Percentiles rank a stretch among this genome's conserved stretches.
Evolutionary conservation across 352 stramenopile species (phyloP).

Genomic region (Blastocystis sp.): DNA sequence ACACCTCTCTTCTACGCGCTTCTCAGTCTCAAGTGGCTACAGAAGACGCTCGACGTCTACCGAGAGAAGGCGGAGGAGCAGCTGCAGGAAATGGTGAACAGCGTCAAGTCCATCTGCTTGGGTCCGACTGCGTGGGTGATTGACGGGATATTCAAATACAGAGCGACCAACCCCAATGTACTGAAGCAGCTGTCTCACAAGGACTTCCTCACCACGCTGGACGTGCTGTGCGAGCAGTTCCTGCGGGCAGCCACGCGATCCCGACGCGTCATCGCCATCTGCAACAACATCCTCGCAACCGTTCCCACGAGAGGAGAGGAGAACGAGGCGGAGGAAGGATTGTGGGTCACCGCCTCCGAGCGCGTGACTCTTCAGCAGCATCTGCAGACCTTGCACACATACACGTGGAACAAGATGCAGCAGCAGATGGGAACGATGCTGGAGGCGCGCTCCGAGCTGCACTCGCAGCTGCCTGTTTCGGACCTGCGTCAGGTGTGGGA

Average conservation of each 20-base stretch:
- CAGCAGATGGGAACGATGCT: not conserved
- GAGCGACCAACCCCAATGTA: not conserved
- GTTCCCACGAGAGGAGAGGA: not conserved
- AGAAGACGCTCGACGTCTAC: not conserved
- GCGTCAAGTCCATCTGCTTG: constrained; percentile 15
- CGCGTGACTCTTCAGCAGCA: not conserved
- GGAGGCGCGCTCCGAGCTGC: not conserved
- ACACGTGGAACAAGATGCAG: constrained; percentile 23
- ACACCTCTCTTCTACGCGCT: constrained; percentile 1
- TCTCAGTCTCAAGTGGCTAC: constrained; percentile 20
- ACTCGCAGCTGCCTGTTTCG: not conserved
- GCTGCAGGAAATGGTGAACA: constrained; percentile 27
- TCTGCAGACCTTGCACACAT: not conserved
- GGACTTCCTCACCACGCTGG: constrained; percentile 14
- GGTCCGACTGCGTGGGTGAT: not conserved
- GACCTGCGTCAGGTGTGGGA: constrained; percentile 27
- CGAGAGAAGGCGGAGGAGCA: constrained; percentile 6
- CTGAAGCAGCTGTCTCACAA: not conserved
- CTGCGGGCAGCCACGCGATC: not conserved
- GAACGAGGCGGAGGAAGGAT: not conserved
- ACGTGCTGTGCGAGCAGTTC: constrained; percentile 28
- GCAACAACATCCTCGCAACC: constrained; percentile 2
- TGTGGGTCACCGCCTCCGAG: not conserved
- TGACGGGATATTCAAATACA: not conserved
- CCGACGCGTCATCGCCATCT: not conserved